phyloP scores from a whole-genome alignment of 371 early-diverging fungal species.

The Fennellomyces sp. region DNA sequence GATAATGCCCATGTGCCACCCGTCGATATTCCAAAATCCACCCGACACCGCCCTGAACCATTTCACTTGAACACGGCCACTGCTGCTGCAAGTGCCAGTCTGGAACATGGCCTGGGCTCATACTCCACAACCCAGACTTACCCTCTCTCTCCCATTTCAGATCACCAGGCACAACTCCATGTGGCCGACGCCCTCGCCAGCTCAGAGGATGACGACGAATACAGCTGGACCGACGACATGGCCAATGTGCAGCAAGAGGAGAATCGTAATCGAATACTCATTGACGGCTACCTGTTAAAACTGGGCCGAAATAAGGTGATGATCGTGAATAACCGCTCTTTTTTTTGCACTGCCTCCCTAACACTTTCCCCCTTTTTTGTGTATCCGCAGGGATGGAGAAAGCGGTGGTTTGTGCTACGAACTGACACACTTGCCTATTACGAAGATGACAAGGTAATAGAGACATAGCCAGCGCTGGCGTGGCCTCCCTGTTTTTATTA shows the following conservation, averaged over 20 bases:
- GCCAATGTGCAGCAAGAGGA: conserved; percentile 42
- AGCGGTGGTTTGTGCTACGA: conserved; percentile 85
- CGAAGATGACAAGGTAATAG: conserved; percentile 73
- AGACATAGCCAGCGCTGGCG: no score
- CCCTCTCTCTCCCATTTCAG: conserved; percentile 44
- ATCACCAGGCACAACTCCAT: conserved; percentile 30
- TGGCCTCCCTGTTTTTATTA: no score
- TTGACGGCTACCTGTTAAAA: conserved; percentile 75
- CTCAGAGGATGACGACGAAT: conserved; percentile 56
- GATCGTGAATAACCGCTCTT: not conserved
- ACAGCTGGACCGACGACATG: conserved; percentile 26
- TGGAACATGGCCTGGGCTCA: conserved; percentile 23
- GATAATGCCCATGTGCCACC: conserved; percentile 17
- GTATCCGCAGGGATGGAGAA: conserved; percentile 70
- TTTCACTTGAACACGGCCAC: not conserved
- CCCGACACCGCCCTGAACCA: conserved; percentile 9
- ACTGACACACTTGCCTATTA: conserved; percentile 78
- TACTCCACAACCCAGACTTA: conserved; percentile 36
- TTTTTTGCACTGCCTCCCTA: not conserved
- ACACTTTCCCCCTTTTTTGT: not conserved
- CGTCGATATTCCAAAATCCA: conserved; percentile 21
- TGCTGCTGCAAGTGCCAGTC: conserved; percentile 7
- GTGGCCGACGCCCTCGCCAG: conserved; percentile 42
- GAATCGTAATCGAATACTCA: conserved; percentile 53
- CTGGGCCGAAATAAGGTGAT: conserved; percentile 68